These are phyloP conservation scores for Pleurotus tuoliensis DNA, from an alignment of 768 basidiomycete species.

Conservation along the genomic window DNA sequence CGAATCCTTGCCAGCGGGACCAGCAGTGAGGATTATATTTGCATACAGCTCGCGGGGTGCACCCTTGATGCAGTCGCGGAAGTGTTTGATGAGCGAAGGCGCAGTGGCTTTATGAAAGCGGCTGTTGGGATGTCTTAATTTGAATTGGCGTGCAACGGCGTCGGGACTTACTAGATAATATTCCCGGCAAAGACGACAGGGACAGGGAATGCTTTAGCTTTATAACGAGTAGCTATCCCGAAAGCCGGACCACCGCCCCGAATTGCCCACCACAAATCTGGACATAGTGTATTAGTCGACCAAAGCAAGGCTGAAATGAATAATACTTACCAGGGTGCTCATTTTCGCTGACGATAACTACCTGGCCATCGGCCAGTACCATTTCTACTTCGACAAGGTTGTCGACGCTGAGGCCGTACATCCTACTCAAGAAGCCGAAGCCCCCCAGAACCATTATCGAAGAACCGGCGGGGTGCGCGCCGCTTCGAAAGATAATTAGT, in stretches of 20 bases:
- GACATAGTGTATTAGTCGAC: not conserved
- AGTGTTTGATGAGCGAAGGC: conserved; percentile 84
- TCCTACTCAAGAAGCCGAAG: conserved; percentile 81
- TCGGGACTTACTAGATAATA: conserved; percentile 72
- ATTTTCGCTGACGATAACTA: conserved; percentile 70
- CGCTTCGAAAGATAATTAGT: conserved; percentile 29
- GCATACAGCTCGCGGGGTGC: conserved; percentile 87
- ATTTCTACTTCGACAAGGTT: conserved; percentile 90
- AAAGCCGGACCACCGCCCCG: conserved; percentile 81
- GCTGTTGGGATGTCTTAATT: conserved; percentile 32
- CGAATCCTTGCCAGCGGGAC: conserved; percentile 78
- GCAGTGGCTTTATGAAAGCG: conserved; percentile 87
- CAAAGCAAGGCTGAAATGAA: not conserved
- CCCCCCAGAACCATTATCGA: conserved; percentile 83
- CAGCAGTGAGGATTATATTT: conserved; percentile 87
- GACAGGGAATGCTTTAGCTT: conserved; percentile 83
- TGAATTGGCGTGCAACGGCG: too few relatives aligned
- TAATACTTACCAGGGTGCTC: conserved; percentile 57
- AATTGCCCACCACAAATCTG: conserved; percentile 87
- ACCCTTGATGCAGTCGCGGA: conserved; percentile 89
- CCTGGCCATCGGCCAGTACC: conserved; percentile 86
- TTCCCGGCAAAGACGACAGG: conserved; percentile 92
- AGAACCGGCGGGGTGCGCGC: conserved; percentile 78
- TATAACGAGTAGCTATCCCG: conserved; percentile 86
- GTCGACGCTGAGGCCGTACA: conserved; percentile 85